Conservation (phyloP, 495 filamentous ascomycete species). For the Aspergillus cristatus region DNA sequence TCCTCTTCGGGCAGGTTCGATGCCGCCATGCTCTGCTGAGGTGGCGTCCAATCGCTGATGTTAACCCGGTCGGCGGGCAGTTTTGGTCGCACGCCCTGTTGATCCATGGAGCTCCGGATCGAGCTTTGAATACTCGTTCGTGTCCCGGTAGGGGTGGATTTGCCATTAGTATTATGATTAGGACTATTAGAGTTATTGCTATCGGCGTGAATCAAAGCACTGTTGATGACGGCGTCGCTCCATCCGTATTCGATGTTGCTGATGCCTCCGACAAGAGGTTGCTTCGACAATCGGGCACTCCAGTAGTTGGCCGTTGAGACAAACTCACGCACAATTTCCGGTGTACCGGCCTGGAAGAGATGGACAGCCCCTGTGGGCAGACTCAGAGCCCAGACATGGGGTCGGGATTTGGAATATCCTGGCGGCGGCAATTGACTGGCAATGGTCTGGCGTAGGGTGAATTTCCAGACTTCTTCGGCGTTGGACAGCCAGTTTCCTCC, state of each 20-base stretch:
- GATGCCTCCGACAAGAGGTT: slow-evolving; percentile 82
- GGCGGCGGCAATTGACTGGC: slow-evolving; percentile 83
- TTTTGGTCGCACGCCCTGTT: slow-evolving; percentile 51
- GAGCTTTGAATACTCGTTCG: slow-evolving; percentile 63
- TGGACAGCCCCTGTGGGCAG: slow-evolving; percentile 90
- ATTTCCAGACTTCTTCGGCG: slow-evolving; percentile 76
- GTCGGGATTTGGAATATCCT: slow-evolving; percentile 83
- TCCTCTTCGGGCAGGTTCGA: slow-evolving; percentile 68
- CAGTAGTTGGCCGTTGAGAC: slow-evolving; percentile 96
- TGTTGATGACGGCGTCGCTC: slow-evolving; percentile 82
- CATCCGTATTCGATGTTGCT: slow-evolving; percentile 98
- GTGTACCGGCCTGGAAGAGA: slow-evolving; percentile 92
- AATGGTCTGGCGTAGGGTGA: slow-evolving; percentile 85
- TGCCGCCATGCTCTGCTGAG: slow-evolving; percentile 78
- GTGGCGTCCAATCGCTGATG: slow-evolving; percentile 92
- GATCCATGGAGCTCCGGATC: slow-evolving; percentile 62
- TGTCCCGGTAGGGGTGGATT: slow-evolving; percentile 33
- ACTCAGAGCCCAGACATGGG: slow-evolving; percentile 92
- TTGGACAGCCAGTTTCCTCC: slow-evolving; percentile 97
- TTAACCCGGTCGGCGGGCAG: slow-evolving; percentile 79
- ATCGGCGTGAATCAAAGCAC: slow-evolving; percentile 49
- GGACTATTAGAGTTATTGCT: too few relatives aligned
- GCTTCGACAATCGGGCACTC: slow-evolving; percentile 87
- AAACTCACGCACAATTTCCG: slow-evolving; percentile 91
- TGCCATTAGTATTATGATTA: slow-evolving; percentile 26